These are phyloP conservation scores for Xylaria longipes DNA, from an alignment of 495 filamentous ascomycete genomes.

Conservation along the genomic window DNA sequence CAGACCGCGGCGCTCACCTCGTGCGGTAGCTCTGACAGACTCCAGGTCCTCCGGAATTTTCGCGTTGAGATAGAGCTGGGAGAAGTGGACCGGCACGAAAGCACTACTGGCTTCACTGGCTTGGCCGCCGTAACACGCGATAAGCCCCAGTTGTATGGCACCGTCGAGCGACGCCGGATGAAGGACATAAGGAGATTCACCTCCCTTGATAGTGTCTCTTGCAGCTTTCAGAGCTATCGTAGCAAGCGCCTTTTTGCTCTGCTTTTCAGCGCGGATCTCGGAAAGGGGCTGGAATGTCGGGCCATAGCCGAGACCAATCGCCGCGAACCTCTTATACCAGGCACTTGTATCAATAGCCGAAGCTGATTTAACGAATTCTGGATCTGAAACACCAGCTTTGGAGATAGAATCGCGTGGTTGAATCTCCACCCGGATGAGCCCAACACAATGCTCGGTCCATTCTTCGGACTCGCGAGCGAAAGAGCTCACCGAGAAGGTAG, in stretches of 20 bases:
- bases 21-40: no score
- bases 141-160: conserved; percentile 33
- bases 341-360: not conserved
- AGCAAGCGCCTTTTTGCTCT: no score
- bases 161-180: conserved; percentile 46
- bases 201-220: conserved; percentile 33
- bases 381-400: no score
- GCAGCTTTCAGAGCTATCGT: conserved; percentile 40
- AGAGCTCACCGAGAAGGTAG: conserved; percentile 32
- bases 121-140: conserved; percentile 31
- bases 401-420: no score
- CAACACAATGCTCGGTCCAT: conserved; percentile 37
- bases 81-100: conserved; percentile 24
- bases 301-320: conserved; percentile 33
- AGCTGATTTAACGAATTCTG: not conserved
- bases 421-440: no score
- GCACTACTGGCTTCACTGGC: conserved; percentile 7
- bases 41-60: no score
- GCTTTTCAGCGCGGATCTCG: conserved; percentile 25
- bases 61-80: conserved; percentile 15
- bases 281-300: conserved; percentile 31
- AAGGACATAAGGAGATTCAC: conserved; percentile 43
- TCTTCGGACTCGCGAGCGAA: not conserved
- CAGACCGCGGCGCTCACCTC: no score
- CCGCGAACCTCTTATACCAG: conserved; percentile 32